Percentiles rank a stretch among this genome's conserved stretches.
Evolutionary conservation across 352 stramenopile species (phyloP).

Genomic region (Thraustotheca clavata): DNA sequence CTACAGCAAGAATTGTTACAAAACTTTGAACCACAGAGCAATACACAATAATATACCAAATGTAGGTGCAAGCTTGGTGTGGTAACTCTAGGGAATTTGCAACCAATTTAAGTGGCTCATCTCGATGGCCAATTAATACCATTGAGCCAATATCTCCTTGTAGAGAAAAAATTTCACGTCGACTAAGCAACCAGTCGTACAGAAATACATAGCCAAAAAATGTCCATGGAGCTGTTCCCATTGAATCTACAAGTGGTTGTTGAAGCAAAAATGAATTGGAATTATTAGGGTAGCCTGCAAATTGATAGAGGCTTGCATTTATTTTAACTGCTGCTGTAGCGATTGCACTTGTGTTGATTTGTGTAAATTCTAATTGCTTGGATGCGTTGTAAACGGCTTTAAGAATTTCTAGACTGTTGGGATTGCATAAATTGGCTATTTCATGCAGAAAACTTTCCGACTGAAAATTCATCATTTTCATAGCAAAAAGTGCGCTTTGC

Average conservation of each 20-base stretch:
- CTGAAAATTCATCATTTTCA: neutral
- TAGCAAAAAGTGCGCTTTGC: slow-evolving; percentile 6
- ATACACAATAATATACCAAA: slow-evolving; percentile 10
- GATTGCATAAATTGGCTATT: neutral
- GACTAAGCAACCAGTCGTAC: slow-evolving; percentile 7
- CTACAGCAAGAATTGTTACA: neutral
- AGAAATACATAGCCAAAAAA: slow-evolving; percentile 6
- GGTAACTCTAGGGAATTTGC: slow-evolving; percentile 12
- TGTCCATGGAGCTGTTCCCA: neutral
- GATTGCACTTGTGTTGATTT: neutral
- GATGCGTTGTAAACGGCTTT: no score
- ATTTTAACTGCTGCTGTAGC: neutral
- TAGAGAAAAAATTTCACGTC: slow-evolving; percentile 6
- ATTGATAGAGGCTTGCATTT: neutral
- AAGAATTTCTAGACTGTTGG: neutral
- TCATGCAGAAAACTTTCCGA: neutral
- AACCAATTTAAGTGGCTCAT: neutral
- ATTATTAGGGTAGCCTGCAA: neutral
- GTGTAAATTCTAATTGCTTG: no score
- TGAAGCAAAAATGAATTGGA: neutral
- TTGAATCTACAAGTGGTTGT: neutral
- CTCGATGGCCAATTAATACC: neutral
- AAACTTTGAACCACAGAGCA: neutral
- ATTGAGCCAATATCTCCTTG: neutral
- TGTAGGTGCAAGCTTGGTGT: slow-evolving; percentile 7